Conservation (phyloP, 352 stramenopile species). For the Pelagophyceae sp. region DNA sequence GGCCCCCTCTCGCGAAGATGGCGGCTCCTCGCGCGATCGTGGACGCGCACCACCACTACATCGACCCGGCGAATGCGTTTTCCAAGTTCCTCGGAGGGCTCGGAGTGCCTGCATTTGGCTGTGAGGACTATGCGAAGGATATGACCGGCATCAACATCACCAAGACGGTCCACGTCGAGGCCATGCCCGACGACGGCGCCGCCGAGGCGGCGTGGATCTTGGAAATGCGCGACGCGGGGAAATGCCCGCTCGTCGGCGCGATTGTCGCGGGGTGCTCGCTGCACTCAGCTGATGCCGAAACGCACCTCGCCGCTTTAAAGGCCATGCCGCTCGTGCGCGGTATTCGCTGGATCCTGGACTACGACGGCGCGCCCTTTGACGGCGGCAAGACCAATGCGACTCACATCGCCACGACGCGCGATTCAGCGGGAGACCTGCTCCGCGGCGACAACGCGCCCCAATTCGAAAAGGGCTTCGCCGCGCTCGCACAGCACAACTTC, state of each 20-base stretch:
- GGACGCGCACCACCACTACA: slow-evolving; percentile 54
- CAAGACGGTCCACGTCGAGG: slow-evolving; percentile 34
- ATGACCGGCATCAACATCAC: slow-evolving; percentile 28
- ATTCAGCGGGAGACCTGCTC: slow-evolving; percentile 53
- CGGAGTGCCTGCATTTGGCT: slow-evolving; percentile 36
- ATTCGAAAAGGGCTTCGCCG: slow-evolving; percentile 50
- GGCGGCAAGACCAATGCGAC: slow-evolving; percentile 40
- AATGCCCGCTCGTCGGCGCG: slow-evolving; percentile 35
- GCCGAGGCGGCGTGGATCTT: slow-evolving; percentile 47
- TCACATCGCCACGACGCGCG: slow-evolving; percentile 42
- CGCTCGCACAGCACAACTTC: slow-evolving; percentile 42
- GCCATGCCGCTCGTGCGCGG: slow-evolving; percentile 34
- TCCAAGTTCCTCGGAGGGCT: slow-evolving; percentile 41
- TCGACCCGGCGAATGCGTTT: slow-evolving; percentile 44
- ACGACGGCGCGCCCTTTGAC: slow-evolving; percentile 41
- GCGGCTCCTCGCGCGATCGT: no score
- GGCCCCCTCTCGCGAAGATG: no score
- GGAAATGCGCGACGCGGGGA: slow-evolving; percentile 22
- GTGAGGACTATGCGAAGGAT: slow-evolving; percentile 44
- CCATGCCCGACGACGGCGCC: slow-evolving; percentile 34
- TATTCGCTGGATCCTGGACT: slow-evolving; percentile 58
- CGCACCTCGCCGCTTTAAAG: slow-evolving; percentile 33
- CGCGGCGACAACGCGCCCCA: slow-evolving; percentile 31
- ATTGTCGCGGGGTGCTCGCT: slow-evolving; percentile 52
- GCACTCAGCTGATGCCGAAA: slow-evolving; percentile 34